These are phyloP conservation scores for Schizosaccharomyces cryophilus DNA, from an alignment of 805 yeast genomes.

Conservation along the genomic window DNA sequence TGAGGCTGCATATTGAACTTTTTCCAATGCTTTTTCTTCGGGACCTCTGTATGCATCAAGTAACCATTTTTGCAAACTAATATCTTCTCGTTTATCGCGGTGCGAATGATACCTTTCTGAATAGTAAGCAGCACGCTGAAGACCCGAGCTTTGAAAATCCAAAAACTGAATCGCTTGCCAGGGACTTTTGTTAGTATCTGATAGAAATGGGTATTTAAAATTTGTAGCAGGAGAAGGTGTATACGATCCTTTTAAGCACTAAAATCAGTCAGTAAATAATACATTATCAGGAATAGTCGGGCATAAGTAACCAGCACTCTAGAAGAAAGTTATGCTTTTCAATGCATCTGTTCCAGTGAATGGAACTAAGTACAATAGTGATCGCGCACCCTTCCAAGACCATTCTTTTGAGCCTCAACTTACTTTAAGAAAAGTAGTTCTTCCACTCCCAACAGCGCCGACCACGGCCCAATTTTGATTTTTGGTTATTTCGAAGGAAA, in stretches of 20 bases:
- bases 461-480: constrained; percentile 2
- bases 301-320: no score
- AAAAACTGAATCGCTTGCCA: neutral
- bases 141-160: neutral
- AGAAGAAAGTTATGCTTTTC: neutral
- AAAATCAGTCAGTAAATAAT: neutral
- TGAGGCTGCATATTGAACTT: neutral
- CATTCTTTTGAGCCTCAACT: neutral
- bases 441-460: constrained; percentile 1
- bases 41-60: neutral
- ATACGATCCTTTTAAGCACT: neutral
- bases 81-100: neutral
- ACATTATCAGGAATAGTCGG: neutral
- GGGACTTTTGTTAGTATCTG: neutral
- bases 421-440: neutral
- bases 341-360: neutral
- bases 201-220: neutral
- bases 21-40: neutral
- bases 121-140: neutral
- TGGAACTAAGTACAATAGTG: neutral
- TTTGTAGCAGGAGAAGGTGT: constrained; percentile 1
- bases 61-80: neutral
- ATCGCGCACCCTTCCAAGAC: neutral
- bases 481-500: neutral
- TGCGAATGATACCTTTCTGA: constrained; percentile 1